Percentiles rank a stretch among this genome's conserved stretches.
Evolutionary conservation across 768 basidiomycete species (phyloP).

Genomic region (Sistotremastrum niveocremeum): DNA sequence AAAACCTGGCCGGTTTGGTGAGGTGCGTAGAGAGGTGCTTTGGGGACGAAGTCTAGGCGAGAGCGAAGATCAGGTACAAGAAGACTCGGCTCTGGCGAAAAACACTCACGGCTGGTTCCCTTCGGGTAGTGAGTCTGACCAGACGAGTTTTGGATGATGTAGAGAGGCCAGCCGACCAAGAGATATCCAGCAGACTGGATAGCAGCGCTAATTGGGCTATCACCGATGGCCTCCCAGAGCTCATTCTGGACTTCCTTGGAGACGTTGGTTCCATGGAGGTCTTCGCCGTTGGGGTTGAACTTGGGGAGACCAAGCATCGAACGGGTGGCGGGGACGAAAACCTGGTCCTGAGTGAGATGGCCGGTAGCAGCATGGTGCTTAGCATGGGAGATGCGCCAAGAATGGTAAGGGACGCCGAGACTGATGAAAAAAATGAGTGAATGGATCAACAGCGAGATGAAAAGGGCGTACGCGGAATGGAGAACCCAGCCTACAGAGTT

Average conservation of each 20-base stretch:
- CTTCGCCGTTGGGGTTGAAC: slow-evolving; percentile 56
- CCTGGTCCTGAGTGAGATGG: slow-evolving; percentile 91
- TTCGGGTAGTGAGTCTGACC: slow-evolving; percentile 73
- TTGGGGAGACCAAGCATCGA: slow-evolving; percentile 50
- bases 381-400: slow-evolving; percentile 88
- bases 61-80: neutral
- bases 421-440: slow-evolving; percentile 22
- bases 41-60: slow-evolving; percentile 58
- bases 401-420: slow-evolving; percentile 91
- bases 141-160: slow-evolving; percentile 70
- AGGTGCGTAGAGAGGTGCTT: slow-evolving; percentile 68
- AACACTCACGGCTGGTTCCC: slow-evolving; percentile 60
- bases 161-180: slow-evolving; percentile 75
- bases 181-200: slow-evolving; percentile 42
- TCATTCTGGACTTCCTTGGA: slow-evolving; percentile 55
- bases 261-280: slow-evolving; percentile 49
- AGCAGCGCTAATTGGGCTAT: slow-evolving; percentile 70
- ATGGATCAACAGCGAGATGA: slow-evolving; percentile 1
- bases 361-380: slow-evolving; percentile 93
- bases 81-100: too few species aligned
- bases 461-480: slow-evolving; percentile 61
- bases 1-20: slow-evolving; percentile 68
- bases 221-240: slow-evolving; percentile 76
- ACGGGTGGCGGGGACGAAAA: slow-evolving; percentile 88
- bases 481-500: slow-evolving; percentile 86